Evolutionary conservation across 805 yeast species (phyloP).

Genomic region (Saturnispora ahearnii): DNA sequence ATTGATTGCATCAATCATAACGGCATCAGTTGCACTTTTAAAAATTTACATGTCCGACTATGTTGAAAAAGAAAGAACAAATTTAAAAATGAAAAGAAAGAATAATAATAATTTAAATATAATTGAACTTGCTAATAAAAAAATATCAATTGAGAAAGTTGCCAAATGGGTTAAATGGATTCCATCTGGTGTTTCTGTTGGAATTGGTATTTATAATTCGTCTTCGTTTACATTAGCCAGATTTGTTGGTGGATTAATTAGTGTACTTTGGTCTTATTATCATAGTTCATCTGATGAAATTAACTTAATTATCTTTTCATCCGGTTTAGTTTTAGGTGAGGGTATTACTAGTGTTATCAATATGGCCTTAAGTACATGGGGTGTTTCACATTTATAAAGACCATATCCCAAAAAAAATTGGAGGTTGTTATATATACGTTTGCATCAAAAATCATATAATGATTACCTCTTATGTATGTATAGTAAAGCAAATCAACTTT

Average conservation of each 20-base stretch:
- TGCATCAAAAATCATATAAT: too few species aligned
- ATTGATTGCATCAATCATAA: constrained; percentile 51
- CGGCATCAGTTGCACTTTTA: constrained; percentile 59
- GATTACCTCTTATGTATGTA: too few species aligned
- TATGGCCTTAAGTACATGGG: constrained; percentile 65
- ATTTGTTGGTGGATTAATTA: constrained; percentile 75
- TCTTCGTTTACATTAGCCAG: constrained; percentile 93
- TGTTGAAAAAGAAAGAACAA: neutral
- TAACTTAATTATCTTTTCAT: constrained; percentile 74
- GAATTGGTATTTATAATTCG: constrained; percentile 89
- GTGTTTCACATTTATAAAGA: constrained; percentile 47
- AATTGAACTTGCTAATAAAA: neutral
- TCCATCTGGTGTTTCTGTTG: constrained; percentile 96
- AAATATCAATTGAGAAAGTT: constrained; percentile 11
- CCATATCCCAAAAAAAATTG: neutral
- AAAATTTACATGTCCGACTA: constrained; percentile 24
- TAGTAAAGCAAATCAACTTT: neutral
- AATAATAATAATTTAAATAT: neutral
- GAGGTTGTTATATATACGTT: neutral
- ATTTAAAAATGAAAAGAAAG: constrained; percentile 10
- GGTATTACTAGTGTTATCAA: constrained; percentile 80
- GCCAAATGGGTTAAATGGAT: constrained; percentile 42
- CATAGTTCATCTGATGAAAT: constrained; percentile 35
- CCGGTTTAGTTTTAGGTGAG: constrained; percentile 91
- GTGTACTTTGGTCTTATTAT: constrained; percentile 45